Base-by-base conservation (phyloP, 192 early-diverging fungal genomes). In the Coemansia erecta region DNA sequence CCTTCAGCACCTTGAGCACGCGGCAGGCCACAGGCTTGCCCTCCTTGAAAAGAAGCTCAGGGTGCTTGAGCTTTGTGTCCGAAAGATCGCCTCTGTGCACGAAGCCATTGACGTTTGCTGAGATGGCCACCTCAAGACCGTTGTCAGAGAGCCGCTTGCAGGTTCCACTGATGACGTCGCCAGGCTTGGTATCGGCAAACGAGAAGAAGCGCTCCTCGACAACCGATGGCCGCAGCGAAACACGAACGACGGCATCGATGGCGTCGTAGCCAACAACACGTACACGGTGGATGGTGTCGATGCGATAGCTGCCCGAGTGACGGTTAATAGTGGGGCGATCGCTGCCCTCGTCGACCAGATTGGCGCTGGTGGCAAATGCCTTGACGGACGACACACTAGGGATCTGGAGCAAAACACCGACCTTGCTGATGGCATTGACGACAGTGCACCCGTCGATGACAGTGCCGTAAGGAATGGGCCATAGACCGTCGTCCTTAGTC, bases 261-360 rank as follows among this genome's bases (percentile, higher is more conserved):
- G 86, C 80, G 43, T 92, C 89, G 64, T 89, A 90, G 12, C 86
- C 86, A 28, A 94, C 63, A 6, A 98, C 88, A 55, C 94, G 85
- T 47, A 76, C 92, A 24, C 83, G 81, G 63, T 98, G 94, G 13
- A 56, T 67, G 14, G 84, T 85, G 42, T 86, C 95, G 2, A 89
- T 33, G n/a, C 63, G 72, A 64, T 79, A 92, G 22, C 72, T 74
- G 33, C 87, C 87, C 14, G 61, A 50, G 43, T 62, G 50, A 39
- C 50, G 70, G 52, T 66, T 66, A 10, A 81, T 80, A 14, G 80
- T 48, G 12, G 92, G 78, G 45, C 66, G 65, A 13, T 75, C 64
- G 14, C 86, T 41, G 37, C 68, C 81, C 17, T 85, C 83, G 37
- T 97, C 93, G 19, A 88, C 67, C 17, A 95, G 61, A 39, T 87